These are phyloP conservation scores for Hypoxylon rickii DNA, from an alignment of 495 filamentous ascomycete species.

Conservation along the genomic window DNA sequence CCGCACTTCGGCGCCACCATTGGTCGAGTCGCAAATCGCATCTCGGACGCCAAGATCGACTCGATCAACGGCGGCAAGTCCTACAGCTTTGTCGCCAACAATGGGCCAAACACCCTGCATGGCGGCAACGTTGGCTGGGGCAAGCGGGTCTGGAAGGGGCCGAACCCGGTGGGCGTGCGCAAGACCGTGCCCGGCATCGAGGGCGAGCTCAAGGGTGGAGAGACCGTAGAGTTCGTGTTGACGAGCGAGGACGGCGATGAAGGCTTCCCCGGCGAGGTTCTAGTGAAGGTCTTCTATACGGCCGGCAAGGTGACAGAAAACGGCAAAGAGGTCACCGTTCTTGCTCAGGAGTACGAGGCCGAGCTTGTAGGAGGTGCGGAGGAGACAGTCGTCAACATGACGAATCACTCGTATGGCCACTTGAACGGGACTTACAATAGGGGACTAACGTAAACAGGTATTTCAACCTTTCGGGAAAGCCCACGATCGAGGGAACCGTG, in stretches of 20 bases:
- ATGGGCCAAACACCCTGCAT: constrained; percentile 79
- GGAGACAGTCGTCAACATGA: constrained; percentile 88
- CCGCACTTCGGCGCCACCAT: constrained; percentile 93
- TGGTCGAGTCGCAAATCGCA: constrained; percentile 87
- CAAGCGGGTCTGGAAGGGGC: constrained; percentile 80
- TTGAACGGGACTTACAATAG: too few species aligned
- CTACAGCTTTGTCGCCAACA: constrained; percentile 73
- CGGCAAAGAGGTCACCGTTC: constrained; percentile 63
- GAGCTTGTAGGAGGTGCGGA: constrained; percentile 75
- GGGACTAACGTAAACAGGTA: constrained; percentile 65
- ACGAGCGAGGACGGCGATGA: constrained; percentile 77
- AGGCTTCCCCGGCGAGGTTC: constrained; percentile 83
- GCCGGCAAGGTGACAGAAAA: constrained; percentile 65
- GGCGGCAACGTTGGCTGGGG: constrained; percentile 85
- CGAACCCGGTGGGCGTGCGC: constrained; percentile 58
- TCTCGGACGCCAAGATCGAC: constrained; percentile 71
- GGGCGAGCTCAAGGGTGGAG: constrained; percentile 66
- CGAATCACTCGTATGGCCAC: constrained; percentile 82
- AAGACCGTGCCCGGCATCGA: constrained; percentile 48
- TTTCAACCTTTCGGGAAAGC: constrained; percentile 77
- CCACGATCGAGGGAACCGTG: constrained; percentile 75
- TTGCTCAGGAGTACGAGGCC: constrained; percentile 88
- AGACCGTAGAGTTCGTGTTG: constrained; percentile 77
- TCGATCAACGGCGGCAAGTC: constrained; percentile 69
- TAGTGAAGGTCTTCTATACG: constrained; percentile 78